These are phyloP conservation scores for Tulasnella sp. DNA, from an alignment of 768 basidiomycete species.

Conservation along the genomic window DNA sequence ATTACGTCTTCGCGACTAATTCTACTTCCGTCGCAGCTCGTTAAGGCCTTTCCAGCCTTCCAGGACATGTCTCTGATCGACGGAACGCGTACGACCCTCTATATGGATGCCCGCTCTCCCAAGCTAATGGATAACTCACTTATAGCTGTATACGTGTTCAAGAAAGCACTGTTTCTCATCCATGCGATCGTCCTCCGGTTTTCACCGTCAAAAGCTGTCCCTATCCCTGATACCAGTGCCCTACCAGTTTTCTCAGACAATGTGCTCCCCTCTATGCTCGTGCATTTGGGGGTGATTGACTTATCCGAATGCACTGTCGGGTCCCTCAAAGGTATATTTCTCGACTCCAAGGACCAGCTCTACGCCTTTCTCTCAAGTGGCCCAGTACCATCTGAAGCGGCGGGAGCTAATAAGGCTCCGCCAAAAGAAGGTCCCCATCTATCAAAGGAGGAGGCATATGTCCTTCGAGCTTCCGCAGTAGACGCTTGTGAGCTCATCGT, in stretches of 20 bases:
- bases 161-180: slow-evolving; percentile 81
- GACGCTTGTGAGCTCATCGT: slow-evolving; percentile 73
- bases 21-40: slow-evolving; percentile 51
- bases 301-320: slow-evolving; percentile 50
- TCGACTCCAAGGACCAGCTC: slow-evolving; percentile 36
- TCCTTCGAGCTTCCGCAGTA: slow-evolving; percentile 73
- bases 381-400: slow-evolving; percentile 26
- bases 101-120: slow-evolving; percentile 12
- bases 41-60: slow-evolving; percentile 75
- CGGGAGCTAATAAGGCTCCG: background rate
- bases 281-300: slow-evolving; percentile 73
- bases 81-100: slow-evolving; percentile 51
- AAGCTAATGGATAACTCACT: background rate
- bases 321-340: slow-evolving; percentile 26
- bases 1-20: background rate
- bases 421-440: slow-evolving; percentile 52
- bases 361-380: slow-evolving; percentile 43
- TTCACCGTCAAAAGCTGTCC: slow-evolving; percentile 52
- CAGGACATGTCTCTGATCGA: slow-evolving; percentile 69
- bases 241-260: slow-evolving; percentile 66
- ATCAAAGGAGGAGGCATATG: slow-evolving; percentile 59
- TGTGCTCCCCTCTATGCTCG: slow-evolving; percentile 74
- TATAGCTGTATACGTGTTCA: slow-evolving; percentile 81
- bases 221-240: slow-evolving; percentile 35
- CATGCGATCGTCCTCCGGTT: slow-evolving; percentile 68